Conservation (phyloP, 148 eudicot genomes). For the Rheum nobile region DNA sequence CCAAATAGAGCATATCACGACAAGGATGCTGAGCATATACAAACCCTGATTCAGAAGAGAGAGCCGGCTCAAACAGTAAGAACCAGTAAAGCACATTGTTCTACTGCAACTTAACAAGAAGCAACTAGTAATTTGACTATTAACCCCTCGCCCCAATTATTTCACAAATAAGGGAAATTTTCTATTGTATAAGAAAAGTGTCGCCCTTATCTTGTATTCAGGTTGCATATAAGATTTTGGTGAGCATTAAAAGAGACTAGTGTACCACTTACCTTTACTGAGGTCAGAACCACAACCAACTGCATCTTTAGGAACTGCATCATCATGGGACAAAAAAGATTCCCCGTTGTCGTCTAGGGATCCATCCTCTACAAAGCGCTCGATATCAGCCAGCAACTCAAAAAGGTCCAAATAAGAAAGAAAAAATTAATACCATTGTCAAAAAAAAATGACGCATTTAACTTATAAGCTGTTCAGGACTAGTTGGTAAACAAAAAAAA, state of each 20-base stretch:
- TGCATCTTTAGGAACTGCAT: constrained; percentile 59
- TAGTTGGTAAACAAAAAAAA: background rate
- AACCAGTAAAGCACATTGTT: background rate
- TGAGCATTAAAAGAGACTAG: no score
- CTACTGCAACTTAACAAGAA: background rate
- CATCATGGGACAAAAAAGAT: constrained; percentile 89
- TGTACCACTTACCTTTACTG: constrained; percentile 57
- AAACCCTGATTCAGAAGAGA: background rate
- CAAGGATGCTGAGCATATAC: background rate
- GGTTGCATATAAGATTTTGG: no score
- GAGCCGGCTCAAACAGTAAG: background rate
- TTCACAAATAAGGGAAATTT: no score
- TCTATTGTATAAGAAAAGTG: no score
- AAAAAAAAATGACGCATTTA: background rate
- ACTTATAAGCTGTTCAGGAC: background rate
- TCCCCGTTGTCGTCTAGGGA: constrained; percentile 86
- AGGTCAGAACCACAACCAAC: constrained; percentile 69
- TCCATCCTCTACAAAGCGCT: constrained; percentile 85
- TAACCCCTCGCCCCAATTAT: background rate
- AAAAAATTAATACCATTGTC: background rate
- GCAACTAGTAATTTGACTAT: constrained; percentile 10
- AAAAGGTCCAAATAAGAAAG: constrained; percentile 9
- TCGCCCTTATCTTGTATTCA: background rate
- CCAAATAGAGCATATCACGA: background rate
- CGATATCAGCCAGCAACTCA: constrained; percentile 78